Evolutionary conservation across 1,284 basidiomycete genomes (phyloP).

Genomic region (Ganoderma boninense): DNA sequence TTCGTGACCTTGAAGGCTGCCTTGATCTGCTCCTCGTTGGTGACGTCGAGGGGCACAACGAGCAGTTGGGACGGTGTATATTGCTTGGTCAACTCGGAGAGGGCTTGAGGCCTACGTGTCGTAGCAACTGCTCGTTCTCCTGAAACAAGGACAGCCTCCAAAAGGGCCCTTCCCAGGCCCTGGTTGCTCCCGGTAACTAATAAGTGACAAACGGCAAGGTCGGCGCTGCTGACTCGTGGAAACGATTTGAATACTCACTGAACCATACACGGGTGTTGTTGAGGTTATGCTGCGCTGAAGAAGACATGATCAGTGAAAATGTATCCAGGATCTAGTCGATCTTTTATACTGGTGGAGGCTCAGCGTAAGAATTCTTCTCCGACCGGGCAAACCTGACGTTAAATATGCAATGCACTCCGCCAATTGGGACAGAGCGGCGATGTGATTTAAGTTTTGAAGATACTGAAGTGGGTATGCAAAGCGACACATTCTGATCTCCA

Average conservation of each 20-base stretch:
- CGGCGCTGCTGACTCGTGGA: not conserved
- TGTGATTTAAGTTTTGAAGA: no score
- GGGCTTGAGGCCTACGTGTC: conserved; percentile 38
- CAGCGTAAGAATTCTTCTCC: no score
- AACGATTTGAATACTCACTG: not conserved
- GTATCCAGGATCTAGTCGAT: no score
- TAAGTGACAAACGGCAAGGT: not conserved
- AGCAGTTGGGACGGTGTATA: conserved; percentile 41
- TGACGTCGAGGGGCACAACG: conserved; percentile 51
- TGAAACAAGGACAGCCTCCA: conserved; percentile 32
- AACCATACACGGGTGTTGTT: not conserved
- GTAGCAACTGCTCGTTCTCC: conserved; percentile 45
- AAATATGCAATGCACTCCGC: no score
- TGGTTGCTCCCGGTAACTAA: not conserved
- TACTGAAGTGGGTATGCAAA: no score
- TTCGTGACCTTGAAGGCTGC: conserved; percentile 46
- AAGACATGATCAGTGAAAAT: no score
- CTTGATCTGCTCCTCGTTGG: conserved; percentile 37
- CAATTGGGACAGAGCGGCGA: no score
- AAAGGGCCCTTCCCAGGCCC: not conserved
- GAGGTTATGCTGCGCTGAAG: no score
- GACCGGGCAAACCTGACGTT: no score
- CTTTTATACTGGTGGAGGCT: no score
- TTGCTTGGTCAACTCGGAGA: conserved; percentile 32
- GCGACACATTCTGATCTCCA: no score